Evolutionary conservation across 768 basidiomycete genomes (phyloP).

Genomic region (Pleurotus ostreatus): DNA sequence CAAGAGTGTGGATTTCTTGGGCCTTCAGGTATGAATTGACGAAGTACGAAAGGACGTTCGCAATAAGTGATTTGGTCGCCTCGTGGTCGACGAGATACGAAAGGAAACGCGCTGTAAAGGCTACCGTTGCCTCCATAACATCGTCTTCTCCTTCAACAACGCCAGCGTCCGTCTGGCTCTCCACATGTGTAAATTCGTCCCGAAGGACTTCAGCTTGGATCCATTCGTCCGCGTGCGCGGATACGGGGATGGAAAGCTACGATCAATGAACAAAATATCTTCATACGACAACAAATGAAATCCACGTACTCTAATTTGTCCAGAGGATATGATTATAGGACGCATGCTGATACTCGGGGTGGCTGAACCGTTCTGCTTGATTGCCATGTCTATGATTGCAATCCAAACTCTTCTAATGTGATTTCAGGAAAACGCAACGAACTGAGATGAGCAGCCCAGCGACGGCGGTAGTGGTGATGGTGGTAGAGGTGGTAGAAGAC

Average conservation of each 20-base stretch:
- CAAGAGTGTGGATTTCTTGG: slow-evolving; percentile 80
- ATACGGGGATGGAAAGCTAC: slow-evolving; percentile 84
- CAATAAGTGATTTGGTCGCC: slow-evolving; percentile 63
- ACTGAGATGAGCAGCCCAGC: neutral
- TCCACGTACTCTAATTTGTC: slow-evolving; percentile 48
- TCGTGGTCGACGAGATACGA: slow-evolving; percentile 64
- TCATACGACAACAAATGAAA: slow-evolving; percentile 3
- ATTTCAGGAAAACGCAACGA: neutral
- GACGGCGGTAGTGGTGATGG: neutral
- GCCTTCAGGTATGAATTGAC: slow-evolving; percentile 65
- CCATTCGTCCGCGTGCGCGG: slow-evolving; percentile 81
- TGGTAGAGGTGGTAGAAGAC: neutral
- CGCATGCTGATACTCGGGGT: slow-evolving; percentile 37
- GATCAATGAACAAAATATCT: neutral
- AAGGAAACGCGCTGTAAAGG: slow-evolving; percentile 82
- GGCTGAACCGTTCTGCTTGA: slow-evolving; percentile 29
- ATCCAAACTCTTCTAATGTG: neutral
- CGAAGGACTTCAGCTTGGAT: slow-evolving; percentile 87
- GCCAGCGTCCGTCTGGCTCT: slow-evolving; percentile 55
- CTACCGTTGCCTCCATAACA: slow-evolving; percentile 61
- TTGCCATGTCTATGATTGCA: slow-evolving; percentile 6
- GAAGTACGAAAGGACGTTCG: slow-evolving; percentile 75
- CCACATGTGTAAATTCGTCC: slow-evolving; percentile 78
- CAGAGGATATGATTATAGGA: slow-evolving; percentile 43
- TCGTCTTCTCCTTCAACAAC: slow-evolving; percentile 50